Percentiles rank a stretch among this genome's conserved stretches.
Conservation (phyloP, 2,329 filamentous ascomycete genomes). For the Periconia digitata region DNA sequence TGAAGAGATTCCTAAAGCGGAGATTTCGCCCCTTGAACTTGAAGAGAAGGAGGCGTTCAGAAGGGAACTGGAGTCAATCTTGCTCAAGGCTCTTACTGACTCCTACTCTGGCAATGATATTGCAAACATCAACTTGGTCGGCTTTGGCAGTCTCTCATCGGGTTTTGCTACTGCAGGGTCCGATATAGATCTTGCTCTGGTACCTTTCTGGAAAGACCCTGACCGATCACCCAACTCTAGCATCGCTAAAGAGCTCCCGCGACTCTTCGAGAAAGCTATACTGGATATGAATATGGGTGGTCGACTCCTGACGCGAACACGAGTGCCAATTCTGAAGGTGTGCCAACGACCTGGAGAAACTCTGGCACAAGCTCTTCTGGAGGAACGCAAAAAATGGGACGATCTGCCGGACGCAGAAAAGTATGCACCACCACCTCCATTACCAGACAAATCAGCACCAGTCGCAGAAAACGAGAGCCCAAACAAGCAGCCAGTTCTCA, state of each 20-base stretch:
- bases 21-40: conserved; percentile 66
- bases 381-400: conserved; percentile 74
- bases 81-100: conserved; percentile 59
- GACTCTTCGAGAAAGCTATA: conserved; percentile 73
- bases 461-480: conserved; percentile 5
- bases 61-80: conserved; percentile 63
- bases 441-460: conserved; percentile 12
- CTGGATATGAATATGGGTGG: conserved; percentile 74
- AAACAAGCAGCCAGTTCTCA: conserved; percentile 10
- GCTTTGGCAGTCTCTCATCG: conserved; percentile 80
- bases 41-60: conserved; percentile 73
- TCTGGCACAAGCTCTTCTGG: conserved; percentile 62
- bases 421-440: conserved; percentile 29
- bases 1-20: conserved; percentile 58
- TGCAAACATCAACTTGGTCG: conserved; percentile 66
- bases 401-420: conserved; percentile 51
- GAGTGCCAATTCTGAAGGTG: conserved; percentile 86
- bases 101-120: conserved; percentile 50
- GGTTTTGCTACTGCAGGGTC: conserved; percentile 87
- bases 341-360: conserved; percentile 69
- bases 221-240: conserved; percentile 24
- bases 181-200: conserved; percentile 84
- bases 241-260: conserved; percentile 65
- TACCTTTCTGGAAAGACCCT: conserved; percentile 57
- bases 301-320: conserved; percentile 73